Percentiles rank a stretch among this genome's conserved stretches.
Conservation (phyloP, 2,329 filamentous ascomycete genomes). For the Aspergillus spinulosporus region DNA sequence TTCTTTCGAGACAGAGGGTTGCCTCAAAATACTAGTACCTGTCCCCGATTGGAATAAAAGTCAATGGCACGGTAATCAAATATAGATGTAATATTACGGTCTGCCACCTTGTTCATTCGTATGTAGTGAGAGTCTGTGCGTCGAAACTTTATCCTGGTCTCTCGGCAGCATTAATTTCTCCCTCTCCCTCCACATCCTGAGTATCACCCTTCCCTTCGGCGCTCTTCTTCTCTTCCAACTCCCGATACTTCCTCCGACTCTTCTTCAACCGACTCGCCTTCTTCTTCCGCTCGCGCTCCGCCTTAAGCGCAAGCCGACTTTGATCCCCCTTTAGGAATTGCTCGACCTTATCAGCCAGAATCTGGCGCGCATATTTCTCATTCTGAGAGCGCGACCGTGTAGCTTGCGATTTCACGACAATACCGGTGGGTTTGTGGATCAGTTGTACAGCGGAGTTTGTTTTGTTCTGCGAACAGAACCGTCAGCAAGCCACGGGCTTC, state of each 20-base stretch:
- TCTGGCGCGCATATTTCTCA: conserved; percentile 74
- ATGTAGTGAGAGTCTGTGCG: not conserved
- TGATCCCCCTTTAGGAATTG: conserved; percentile 70
- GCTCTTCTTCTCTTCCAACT: conserved; percentile 31
- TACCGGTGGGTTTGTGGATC: conserved; percentile 82
- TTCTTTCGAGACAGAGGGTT: not conserved
- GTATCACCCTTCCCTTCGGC: conserved; percentile 14
- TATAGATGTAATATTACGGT: not conserved
- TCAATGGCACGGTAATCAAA: not conserved
- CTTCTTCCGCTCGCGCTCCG: conserved; percentile 69
- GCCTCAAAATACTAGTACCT: not conserved
- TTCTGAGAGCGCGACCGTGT: conserved; percentile 87
- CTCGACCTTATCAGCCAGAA: conserved; percentile 78
- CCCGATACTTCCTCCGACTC: conserved; percentile 46
- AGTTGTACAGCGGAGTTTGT: conserved; percentile 93
- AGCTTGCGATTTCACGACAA: conserved; percentile 91
- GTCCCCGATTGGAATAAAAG: not conserved
- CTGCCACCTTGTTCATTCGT: not conserved
- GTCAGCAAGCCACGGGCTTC: not conserved
- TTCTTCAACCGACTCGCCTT: conserved; percentile 49
- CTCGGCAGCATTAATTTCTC: not conserved
- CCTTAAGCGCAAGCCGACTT: conserved; percentile 79
- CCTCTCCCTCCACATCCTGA: conserved; percentile 17
- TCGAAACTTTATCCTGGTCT: not conserved
- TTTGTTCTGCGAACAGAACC: conserved; percentile 68